Evolutionary conservation across 441 rosid species (phyloP).

Genomic region (Jatropha podagrica): DNA sequence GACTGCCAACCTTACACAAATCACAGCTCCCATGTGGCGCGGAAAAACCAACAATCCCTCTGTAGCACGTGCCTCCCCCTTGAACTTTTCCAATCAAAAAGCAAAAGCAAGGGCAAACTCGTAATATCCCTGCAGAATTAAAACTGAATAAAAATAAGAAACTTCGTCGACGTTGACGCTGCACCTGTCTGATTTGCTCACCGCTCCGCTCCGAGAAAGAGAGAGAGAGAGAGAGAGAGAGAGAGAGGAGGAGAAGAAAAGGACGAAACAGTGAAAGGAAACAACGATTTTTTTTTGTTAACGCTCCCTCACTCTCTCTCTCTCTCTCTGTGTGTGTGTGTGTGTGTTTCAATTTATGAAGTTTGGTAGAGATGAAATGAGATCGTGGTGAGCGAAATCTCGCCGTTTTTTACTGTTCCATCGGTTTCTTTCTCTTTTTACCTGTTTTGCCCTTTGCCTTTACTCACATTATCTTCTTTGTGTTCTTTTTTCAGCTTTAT

Average conservation of each 20-base stretch:
- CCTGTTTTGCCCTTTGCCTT: slow-evolving; percentile 19
- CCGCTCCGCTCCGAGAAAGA: slow-evolving; percentile 2
- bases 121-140: slow-evolving; percentile 17
- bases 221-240: slow-evolving; percentile 17
- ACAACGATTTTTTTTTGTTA: not conserved
- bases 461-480: slow-evolving; percentile 16
- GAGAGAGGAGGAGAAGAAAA: not conserved
- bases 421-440: slow-evolving; percentile 17
- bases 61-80: slow-evolving; percentile 28
- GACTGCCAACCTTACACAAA: not conserved
- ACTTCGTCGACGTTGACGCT: slow-evolving; percentile 38
- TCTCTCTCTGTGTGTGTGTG: not conserved
- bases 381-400: slow-evolving; percentile 30
- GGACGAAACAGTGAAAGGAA: not conserved
- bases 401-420: slow-evolving; percentile 43
- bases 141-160: slow-evolving; percentile 21
- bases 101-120: slow-evolving; percentile 29
- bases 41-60: slow-evolving; percentile 10
- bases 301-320: slow-evolving; percentile 1
- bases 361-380: not conserved
- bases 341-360: not conserved
- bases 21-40: slow-evolving; percentile 27
- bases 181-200: slow-evolving; percentile 36
- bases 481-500: slow-evolving; percentile 30
- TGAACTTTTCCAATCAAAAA: slow-evolving; percentile 17